A percentile compares a stretch with the other conserved stretches of the same genome.
Evolutionary conservation across 805 yeast species (phyloP).

Genomic region (Candida boidinii): DNA sequence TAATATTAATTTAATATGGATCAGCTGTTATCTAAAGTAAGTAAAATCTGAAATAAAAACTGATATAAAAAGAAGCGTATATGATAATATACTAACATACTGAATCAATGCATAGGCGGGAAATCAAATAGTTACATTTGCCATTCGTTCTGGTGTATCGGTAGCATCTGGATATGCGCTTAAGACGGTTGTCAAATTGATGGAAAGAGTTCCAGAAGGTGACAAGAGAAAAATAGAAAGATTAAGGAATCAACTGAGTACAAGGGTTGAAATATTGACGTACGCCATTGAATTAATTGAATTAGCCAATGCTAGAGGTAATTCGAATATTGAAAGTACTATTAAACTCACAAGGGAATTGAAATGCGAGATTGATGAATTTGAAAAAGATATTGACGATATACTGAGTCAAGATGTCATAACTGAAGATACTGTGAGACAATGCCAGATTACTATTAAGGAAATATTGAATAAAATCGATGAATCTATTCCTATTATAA

Average conservation of each 20-base stretch:
- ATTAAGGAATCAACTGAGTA: slow-evolving; percentile 37
- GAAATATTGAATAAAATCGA: slow-evolving; percentile 46
- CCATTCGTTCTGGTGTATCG: slow-evolving; percentile 67
- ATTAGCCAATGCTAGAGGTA: slow-evolving; percentile 54
- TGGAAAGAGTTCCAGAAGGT: slow-evolving; percentile 45
- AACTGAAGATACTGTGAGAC: slow-evolving; percentile 24
- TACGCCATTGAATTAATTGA: slow-evolving; percentile 63
- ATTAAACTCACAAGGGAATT: slow-evolving; percentile 45
- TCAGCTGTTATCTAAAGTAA: slow-evolving; percentile 27
- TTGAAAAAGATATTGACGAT: slow-evolving; percentile 39
- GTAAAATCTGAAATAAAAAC: too few relatives aligned
- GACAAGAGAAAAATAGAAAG: slow-evolving; percentile 37
- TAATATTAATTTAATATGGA: slow-evolving; percentile 24
- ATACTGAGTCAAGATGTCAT: slow-evolving; percentile 11
- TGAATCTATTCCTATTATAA: slow-evolving; percentile 60
- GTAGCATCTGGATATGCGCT: slow-evolving; percentile 69
- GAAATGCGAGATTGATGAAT: slow-evolving; percentile 47
- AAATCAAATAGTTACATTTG: slow-evolving; percentile 72
- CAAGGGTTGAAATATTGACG: slow-evolving; percentile 52
- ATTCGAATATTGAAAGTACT: slow-evolving; percentile 47
- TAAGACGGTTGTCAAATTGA: slow-evolving; percentile 47
- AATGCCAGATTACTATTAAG: slow-evolving; percentile 43
- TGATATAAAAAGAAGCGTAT: too few relatives aligned
- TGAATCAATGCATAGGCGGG: slow-evolving; percentile 62
- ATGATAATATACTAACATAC: slow-evolving; percentile 1